These are phyloP conservation scores for Adansonia rubrostipa DNA, from an alignment of 441 rosid genomes.

Conservation along the genomic window DNA sequence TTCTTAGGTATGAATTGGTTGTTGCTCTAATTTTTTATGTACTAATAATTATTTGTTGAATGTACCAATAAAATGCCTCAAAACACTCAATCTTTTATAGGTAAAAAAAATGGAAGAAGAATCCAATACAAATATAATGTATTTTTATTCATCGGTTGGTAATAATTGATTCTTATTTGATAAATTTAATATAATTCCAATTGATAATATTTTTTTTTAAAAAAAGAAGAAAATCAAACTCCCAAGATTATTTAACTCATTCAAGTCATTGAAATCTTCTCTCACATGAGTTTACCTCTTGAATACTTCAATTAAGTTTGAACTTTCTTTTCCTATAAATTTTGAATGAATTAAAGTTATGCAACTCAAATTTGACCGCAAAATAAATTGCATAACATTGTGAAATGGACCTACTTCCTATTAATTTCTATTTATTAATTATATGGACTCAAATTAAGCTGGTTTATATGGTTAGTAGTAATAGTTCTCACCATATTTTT, in stretches of 20 bases:
- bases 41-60: not conserved
- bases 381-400: not conserved
- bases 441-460: conserved; percentile 14
- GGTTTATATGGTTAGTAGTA: conserved; percentile 7
- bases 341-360: not conserved
- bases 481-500: too few relatives aligned
- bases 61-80: not conserved
- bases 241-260: not conserved
- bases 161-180: not conserved
- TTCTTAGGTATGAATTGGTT: not conserved
- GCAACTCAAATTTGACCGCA: not conserved
- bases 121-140: not conserved
- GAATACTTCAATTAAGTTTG: not conserved
- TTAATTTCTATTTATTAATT: not conserved
- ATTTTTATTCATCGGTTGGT: not conserved
- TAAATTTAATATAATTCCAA: not conserved
- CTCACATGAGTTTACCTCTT: not conserved
- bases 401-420: conserved; percentile 27
- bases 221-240: not conserved
- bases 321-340: not conserved
- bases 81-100: not conserved
- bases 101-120: not conserved
- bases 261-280: not conserved
- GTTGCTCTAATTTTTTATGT: not conserved
- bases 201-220: not conserved